These are phyloP conservation scores for Hanseniaspora nectarophila DNA, from an alignment of 805 yeast species.

Conservation along the genomic window DNA sequence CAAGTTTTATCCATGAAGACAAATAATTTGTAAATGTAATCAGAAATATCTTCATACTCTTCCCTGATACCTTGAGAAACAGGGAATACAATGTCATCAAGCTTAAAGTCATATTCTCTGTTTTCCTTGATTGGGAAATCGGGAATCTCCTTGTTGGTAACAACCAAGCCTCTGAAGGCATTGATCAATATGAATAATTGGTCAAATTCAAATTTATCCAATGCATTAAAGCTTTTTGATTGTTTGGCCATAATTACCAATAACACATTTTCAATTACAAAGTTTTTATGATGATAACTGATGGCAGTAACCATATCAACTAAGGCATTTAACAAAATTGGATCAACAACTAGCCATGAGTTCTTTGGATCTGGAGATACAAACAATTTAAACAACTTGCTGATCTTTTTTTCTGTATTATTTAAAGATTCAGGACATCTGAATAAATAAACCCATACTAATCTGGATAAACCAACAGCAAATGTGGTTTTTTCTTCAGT, in stretches of 20 bases:
- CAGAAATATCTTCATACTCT: conserved; percentile 61
- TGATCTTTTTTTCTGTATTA: conserved; percentile 70
- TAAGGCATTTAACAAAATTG: conserved; percentile 48
- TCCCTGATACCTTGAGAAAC: conserved; percentile 24
- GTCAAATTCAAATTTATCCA: conserved; percentile 61
- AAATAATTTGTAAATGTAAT: conserved; percentile 43
- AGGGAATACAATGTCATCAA: conserved; percentile 27
- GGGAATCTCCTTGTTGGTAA: conserved; percentile 53
- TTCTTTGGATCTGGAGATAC: conserved; percentile 51
- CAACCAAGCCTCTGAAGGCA: conserved; percentile 59
- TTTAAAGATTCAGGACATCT: conserved; percentile 82
- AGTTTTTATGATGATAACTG: conserved; percentile 69
- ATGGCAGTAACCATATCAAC: conserved; percentile 64
- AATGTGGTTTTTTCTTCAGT: conserved; percentile 40
- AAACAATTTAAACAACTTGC: conserved; percentile 44
- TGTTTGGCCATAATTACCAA: conserved; percentile 43
- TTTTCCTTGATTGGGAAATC: conserved; percentile 49
- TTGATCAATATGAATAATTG: conserved; percentile 55
- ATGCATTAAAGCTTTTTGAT: conserved; percentile 27
- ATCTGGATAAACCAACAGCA: conserved; percentile 54
- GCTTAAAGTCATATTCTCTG: conserved; percentile 26
- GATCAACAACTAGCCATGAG: conserved; percentile 64
- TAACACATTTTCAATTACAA: conserved; percentile 65
- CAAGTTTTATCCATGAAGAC: conserved; percentile 48
- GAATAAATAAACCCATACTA: conserved; percentile 82